phyloP scores from a whole-genome alignment of 2,329 filamentous ascomycete species.

The Ascochyta clinopodiicola region DNA sequence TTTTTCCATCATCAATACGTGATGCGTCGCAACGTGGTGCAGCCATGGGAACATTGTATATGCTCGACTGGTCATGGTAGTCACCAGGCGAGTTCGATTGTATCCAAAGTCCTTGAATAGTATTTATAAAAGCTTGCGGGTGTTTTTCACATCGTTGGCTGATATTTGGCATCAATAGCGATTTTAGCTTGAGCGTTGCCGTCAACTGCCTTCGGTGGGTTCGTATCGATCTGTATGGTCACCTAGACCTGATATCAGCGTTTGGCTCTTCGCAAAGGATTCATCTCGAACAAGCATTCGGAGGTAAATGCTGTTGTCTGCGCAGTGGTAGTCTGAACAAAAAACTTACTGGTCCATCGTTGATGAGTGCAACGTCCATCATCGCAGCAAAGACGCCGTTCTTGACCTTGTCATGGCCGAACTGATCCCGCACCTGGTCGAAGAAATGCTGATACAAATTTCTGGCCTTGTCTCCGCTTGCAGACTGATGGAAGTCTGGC shows the following conservation, averaged over 20 bases:
- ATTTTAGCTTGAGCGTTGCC: constrained; percentile 29
- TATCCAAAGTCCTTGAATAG: too few species aligned
- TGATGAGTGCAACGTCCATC: constrained; percentile 96
- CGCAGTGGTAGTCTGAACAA: constrained; percentile 60
- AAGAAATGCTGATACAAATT: constrained; percentile 86
- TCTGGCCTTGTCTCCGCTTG: constrained; percentile 78
- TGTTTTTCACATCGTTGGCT: too few species aligned
- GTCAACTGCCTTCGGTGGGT: constrained; percentile 50
- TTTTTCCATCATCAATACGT: too few species aligned
- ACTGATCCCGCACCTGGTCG: constrained; percentile 73
- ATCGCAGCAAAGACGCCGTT: constrained; percentile 98
- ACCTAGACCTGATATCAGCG: constrained; percentile 45
- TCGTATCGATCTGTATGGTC: constrained; percentile 57
- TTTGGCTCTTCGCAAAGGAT: background rate
- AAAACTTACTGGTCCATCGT: constrained; percentile 75
- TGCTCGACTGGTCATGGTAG: too few species aligned
- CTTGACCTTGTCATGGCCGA: constrained; percentile 78
- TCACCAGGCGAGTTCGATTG: too few species aligned
- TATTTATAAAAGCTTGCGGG: too few species aligned
- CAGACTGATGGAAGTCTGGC: constrained; percentile 91
- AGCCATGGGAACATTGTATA: too few species aligned
- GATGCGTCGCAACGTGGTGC: too few species aligned
- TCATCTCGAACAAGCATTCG: constrained; percentile 13
- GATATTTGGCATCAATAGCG: constrained; percentile 49
- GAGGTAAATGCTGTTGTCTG: constrained; percentile 62